Conservation (phyloP, 2,329 filamentous ascomycete genomes). For the Lachnum nothofagi region DNA sequence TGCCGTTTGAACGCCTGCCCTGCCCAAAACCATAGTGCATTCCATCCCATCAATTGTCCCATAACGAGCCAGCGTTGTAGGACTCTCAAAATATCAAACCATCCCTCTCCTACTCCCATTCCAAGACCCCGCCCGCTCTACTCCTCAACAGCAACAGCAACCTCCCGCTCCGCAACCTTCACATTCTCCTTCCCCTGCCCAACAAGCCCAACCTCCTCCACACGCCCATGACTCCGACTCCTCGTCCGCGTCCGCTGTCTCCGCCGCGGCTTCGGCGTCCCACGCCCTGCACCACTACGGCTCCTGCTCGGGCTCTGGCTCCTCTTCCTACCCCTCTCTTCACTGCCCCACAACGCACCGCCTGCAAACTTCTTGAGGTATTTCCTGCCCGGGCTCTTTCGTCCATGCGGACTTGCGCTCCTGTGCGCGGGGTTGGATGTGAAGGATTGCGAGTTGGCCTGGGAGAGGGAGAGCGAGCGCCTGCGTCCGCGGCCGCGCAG, state of each 20-base stretch:
- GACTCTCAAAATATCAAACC: no score
- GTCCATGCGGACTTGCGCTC: no score
- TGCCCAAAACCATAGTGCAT: no score
- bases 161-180: background rate
- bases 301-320: constrained; percentile 23
- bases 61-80: no score
- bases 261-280: constrained; percentile 13
- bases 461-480: constrained; percentile 14
- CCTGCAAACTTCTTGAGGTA: constrained; percentile 4
- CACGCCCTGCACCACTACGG: constrained; percentile 5
- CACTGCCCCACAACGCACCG: background rate
- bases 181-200: background rate
- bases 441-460: background rate
- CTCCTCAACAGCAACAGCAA: background rate
- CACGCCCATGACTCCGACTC: background rate
- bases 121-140: background rate
- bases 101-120: background rate
- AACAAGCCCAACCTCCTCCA: background rate
- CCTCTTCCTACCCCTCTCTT: constrained; percentile 13
- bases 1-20: no score
- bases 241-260: constrained; percentile 20
- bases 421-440: background rate
- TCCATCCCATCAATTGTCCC: no score
- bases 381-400: constrained; percentile 15
- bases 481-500: constrained; percentile 27